phyloP scores from a whole-genome alignment of 2,329 filamentous ascomycete genomes.

The Esteya vermicola region DNA sequence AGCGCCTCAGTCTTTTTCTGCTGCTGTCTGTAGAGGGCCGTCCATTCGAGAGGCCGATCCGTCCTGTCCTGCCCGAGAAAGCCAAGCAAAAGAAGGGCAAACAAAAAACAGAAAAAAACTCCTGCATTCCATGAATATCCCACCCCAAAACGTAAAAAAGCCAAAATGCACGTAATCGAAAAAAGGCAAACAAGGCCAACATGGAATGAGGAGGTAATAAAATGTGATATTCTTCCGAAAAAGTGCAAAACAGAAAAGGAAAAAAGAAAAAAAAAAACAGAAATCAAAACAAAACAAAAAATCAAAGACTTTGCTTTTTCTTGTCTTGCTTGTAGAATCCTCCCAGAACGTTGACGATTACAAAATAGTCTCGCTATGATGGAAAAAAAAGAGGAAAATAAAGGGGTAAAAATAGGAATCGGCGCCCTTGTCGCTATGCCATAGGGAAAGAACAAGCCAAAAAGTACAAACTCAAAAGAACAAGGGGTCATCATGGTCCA shows the following conservation, averaged over 20 bases:
- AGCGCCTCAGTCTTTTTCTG: too few species aligned
- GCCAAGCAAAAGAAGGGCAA: too few species aligned
- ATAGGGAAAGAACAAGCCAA: background rate
- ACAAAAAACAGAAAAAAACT: too few species aligned
- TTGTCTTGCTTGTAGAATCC: background rate
- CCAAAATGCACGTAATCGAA: too few species aligned
- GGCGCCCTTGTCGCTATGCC: background rate
- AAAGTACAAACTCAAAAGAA: background rate
- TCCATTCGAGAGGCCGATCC: too few species aligned
- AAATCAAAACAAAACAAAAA: background rate
- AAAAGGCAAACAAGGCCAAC: too few species aligned
- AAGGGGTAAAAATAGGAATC: background rate
- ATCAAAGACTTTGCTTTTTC: background rate
- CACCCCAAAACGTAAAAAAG: too few species aligned
- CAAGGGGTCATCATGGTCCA: conserved; percentile 1
- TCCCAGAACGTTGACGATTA: background rate
- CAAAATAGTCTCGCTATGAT: too few species aligned
- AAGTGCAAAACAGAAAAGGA: background rate
- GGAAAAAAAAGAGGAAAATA: background rate
- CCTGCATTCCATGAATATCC: too few species aligned
- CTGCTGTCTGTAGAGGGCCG: too few species aligned
- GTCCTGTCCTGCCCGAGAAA: too few species aligned
- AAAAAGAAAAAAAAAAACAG: background rate
- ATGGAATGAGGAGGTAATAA: background rate
- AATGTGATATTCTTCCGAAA: background rate